Evolutionary conservation across 2,329 filamentous ascomycete genomes (phyloP), one percentile per base, ranked within the genome.

Genomic region (Calonectria honghensis): DNA sequence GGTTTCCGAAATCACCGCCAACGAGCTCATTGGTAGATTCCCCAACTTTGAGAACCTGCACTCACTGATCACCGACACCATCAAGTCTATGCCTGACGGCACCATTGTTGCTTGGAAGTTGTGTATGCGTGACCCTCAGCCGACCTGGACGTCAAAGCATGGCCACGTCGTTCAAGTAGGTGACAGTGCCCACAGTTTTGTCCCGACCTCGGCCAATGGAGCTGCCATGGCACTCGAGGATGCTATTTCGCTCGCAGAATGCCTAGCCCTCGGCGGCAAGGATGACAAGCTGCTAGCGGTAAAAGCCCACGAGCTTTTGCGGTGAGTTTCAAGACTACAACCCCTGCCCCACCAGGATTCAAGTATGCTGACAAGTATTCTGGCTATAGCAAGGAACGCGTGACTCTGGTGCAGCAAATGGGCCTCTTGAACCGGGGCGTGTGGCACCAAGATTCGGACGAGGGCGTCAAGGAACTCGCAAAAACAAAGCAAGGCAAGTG

Each of bases 401-500:
- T 37, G 31, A 37, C 31, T 14, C 54, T 59, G 10, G 54, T 59
- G 9, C 54, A 59, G 16, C 11, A 1, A 2, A 59, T 59, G 54
- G 54, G 54, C 6, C 54, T 59, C 9, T 24, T 59, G 54, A 59
- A 59, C 20, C 31, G 54, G n/a, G 54, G 31, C 20, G 32, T 59
- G 13, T 59, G 54, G 54, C 54, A 59, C n/a, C 54, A 59, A 7
- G 31, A 59, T 24, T 59, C 54, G 2, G 20, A 24, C 3, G 54
- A 59, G 13, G 54, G 54, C 11, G 20, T 59, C 13, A 59, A 37
- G 18, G 20, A 59, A 7, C 32, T 59, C 18, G 18, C 54, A 10
- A 59, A 59, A 59, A 10, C 32, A 24, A 59, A 59, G 18, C 54
- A 59, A 37, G 54, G 54, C 16, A 59, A 59, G 13, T 59, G 54